A percentile compares a stretch with the other conserved stretches of the same genome.
phyloP scores from a whole-genome alignment of 1,139 yeast species.

The Blastobotrys illinoisensis region DNA sequence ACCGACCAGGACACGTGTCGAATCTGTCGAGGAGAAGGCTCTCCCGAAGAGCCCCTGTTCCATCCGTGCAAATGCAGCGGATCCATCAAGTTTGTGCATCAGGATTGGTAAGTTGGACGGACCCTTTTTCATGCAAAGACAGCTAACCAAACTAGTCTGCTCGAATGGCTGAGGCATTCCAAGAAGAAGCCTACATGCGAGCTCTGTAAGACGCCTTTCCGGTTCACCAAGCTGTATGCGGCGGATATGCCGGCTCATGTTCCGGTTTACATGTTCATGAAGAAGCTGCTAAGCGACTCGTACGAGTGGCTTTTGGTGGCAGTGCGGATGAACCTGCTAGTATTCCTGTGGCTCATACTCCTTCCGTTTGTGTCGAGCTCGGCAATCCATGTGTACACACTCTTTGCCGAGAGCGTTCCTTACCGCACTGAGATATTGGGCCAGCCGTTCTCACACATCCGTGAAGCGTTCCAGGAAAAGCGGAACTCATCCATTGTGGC shows the following conservation, averaged over 20 bases:
- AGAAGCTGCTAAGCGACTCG: constrained; percentile 25
- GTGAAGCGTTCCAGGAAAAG: constrained; percentile 1
- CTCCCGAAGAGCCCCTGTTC: constrained; percentile 68
- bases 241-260: constrained; percentile 63
- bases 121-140: too few relatives aligned
- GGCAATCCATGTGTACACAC: constrained; percentile 17
- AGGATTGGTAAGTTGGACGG: constrained; percentile 57
- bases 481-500: constrained; percentile 2
- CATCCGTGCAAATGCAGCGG: constrained; percentile 96
- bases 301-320: constrained; percentile 11
- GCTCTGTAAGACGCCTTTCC: constrained; percentile 76
- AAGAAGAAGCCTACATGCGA: constrained; percentile 69
- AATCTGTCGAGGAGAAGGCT: constrained; percentile 90
- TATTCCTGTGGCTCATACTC: constrained; percentile 21
- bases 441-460: constrained; percentile 2
- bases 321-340: constrained; percentile 16
- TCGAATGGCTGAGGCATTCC: constrained; percentile 79
- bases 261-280: constrained; percentile 45
- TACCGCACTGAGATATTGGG: constrained; percentile 9
- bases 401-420: constrained; percentile 23
- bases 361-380: constrained; percentile 20
- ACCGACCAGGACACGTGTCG: constrained; percentile 51
- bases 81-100: constrained; percentile 87
- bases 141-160: constrained; percentile 34
- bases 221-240: constrained; percentile 65